Base-by-base conservation (phyloP, 352 stramenopile genomes). In the Peronospora belbahrii region DNA sequence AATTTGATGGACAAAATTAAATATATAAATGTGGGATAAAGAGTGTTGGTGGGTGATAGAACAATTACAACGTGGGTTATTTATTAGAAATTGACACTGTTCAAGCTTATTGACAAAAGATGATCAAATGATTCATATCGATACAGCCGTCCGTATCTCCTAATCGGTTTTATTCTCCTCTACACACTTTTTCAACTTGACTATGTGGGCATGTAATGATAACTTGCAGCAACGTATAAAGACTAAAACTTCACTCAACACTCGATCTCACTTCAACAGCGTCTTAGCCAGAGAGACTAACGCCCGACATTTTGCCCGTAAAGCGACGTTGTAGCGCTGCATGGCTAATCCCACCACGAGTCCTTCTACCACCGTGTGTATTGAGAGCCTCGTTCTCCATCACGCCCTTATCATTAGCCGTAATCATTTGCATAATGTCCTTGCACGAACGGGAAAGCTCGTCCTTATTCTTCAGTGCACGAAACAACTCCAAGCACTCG, bases 271-370 rank as follows among this genome's bases (percentile, higher is more conserved):
- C 23, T 24, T 20, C 4, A 2, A 1, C 28, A 27, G 38, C 30
- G n/a, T 17, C 42, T 64, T 53, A 87, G 0, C 62, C 42, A 23
- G 65, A 80, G 27, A 83, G 66, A 23, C 62, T 59, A 15, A 74
- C 66, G 34, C 79, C 79, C 20, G 79, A 88, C 79, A 88, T 88
- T 59, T 87, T 87, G 69, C 79, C 79, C 33, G 79, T 90, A 63
- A 81, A 85, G 49, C 75, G 79, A 19, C 79, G 69, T 55, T 90
- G 79, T 13, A 90, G 62, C 13, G 75, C 72, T 15, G 79, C 79
- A 53, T 88, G 79, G 48, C 74, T 88, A 45, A 88, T 67, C 4
- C 75, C 75, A 15, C 76, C 74, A 41, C 76, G 76, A 1, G 46
- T 55, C 5, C 79, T 70, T n/a, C 65, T 64, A 36, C 76, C 74